phyloP scores from a whole-genome alignment of 202 grass and related monocot genomes.

The Schoenoplectus triqueter region DNA sequence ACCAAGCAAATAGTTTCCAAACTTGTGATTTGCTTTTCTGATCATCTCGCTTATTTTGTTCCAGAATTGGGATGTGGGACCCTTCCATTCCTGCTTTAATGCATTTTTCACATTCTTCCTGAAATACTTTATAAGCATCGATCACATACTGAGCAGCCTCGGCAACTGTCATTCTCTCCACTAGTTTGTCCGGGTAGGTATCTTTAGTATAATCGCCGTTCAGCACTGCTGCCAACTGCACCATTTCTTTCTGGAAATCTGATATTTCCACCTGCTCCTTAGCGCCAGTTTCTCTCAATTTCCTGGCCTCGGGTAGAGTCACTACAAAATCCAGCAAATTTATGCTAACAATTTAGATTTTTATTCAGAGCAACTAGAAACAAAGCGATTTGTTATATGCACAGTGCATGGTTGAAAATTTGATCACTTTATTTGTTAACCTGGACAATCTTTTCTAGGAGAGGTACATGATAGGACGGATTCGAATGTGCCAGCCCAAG shows the following conservation, averaged over 20 bases:
- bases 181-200: slow-evolving; percentile 63
- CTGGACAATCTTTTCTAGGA: slow-evolving; percentile 75
- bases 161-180: slow-evolving; percentile 74
- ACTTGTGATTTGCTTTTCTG: background rate
- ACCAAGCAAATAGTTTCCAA: slow-evolving; percentile 58
- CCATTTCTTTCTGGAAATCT: slow-evolving; percentile 77
- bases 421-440: slow-evolving; percentile 20
- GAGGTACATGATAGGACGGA: slow-evolving; percentile 55
- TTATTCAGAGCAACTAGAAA: background rate
- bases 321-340: slow-evolving; percentile 17
- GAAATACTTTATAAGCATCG: slow-evolving; percentile 56
- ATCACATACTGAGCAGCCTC: slow-evolving; percentile 64
- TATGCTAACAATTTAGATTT: background rate
- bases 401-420: background rate
- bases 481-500: slow-evolving; percentile 84
- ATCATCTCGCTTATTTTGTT: slow-evolving; percentile 20
- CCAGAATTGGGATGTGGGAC: slow-evolving; percentile 56
- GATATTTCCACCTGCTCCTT: slow-evolving; percentile 49
- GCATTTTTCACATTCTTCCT: slow-evolving; percentile 63
- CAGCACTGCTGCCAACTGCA: slow-evolving; percentile 70
- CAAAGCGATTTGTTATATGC: background rate
- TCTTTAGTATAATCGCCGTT: slow-evolving; percentile 73
- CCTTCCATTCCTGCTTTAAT: slow-evolving; percentile 52
- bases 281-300: slow-evolving; percentile 46
- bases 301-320: slow-evolving; percentile 57